Percentiles rank a stretch among this genome's conserved stretches.
These are phyloP conservation scores for Oryza meridionalis DNA, from an alignment of 176 grass and related monocot species.

Conservation along the genomic window DNA sequence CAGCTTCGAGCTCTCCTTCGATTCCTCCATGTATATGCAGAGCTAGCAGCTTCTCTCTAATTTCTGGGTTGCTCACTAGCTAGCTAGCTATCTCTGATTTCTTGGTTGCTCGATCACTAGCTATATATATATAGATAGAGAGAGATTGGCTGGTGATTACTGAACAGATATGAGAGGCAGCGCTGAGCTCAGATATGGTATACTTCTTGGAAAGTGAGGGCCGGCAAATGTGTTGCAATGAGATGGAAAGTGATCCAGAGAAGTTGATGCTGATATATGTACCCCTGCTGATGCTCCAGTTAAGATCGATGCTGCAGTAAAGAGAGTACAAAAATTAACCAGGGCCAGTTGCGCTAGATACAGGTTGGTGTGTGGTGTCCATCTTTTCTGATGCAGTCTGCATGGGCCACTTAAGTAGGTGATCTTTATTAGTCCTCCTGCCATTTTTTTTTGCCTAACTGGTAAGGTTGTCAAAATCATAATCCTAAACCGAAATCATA, in stretches of 20 bases:
- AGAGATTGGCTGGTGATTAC: neutral
- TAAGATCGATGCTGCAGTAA: neutral
- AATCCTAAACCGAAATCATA: too few relatives aligned
- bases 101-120: too few relatives aligned
- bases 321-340: neutral
- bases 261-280: neutral
- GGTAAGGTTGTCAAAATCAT: too few relatives aligned
- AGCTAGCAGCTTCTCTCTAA: neutral
- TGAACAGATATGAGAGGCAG: neutral
- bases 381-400: neutral
- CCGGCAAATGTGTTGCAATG: neutral
- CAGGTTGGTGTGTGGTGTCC: neutral
- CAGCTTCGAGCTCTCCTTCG: conserved; percentile 35
- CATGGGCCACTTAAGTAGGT: neutral
- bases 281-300: neutral
- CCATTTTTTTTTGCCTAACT: too few relatives aligned
- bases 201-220: neutral
- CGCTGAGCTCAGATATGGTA: neutral
- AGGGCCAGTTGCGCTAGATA: neutral
- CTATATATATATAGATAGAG: too few relatives aligned
- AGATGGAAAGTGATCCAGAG: neutral
- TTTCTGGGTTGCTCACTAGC: neutral
- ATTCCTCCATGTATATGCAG: conserved; percentile 25
- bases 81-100: neutral
- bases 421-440: too few relatives aligned